These are phyloP conservation scores for Pleurotus cornucopiae DNA, from an alignment of 768 basidiomycete species.

Conservation along the genomic window DNA sequence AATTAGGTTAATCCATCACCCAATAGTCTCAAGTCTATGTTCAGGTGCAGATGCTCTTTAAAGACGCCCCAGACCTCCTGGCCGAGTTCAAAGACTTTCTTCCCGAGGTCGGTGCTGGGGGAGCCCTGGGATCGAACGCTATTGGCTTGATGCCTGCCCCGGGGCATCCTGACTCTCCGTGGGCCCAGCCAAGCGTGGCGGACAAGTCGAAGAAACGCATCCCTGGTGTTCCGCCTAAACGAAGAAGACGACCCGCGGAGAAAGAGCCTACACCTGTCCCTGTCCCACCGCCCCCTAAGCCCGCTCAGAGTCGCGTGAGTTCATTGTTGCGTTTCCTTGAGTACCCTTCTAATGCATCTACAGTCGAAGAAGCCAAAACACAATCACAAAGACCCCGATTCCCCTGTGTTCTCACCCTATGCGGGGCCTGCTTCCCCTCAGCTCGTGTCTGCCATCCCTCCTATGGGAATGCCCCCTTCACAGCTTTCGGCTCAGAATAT, in stretches of 20 bases:
- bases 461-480: slow-evolving; percentile 14
- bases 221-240: slow-evolving; percentile 36
- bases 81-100: slow-evolving; percentile 81
- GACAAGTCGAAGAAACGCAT: slow-evolving; percentile 41
- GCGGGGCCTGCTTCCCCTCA: slow-evolving; percentile 39
- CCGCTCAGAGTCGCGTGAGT: slow-evolving; percentile 42
- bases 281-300: slow-evolving; percentile 50
- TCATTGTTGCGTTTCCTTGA: background rate
- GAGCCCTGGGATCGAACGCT: slow-evolving; percentile 34
- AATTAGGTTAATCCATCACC: slow-evolving; percentile 11
- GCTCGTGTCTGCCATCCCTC: slow-evolving; percentile 14
- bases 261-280: slow-evolving; percentile 50
- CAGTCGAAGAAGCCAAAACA: slow-evolving; percentile 65
- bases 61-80: slow-evolving; percentile 75
- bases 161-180: slow-evolving; percentile 26
- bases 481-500: slow-evolving; percentile 16
- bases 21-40: slow-evolving; percentile 68
- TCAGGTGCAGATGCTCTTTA: slow-evolving; percentile 78
- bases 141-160: slow-evolving; percentile 39
- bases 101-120: slow-evolving; percentile 52
- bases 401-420: slow-evolving; percentile 50
- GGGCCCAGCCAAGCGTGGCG: slow-evolving; percentile 33
- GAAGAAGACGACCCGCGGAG: slow-evolving; percentile 60
- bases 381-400: slow-evolving; percentile 55
- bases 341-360: slow-evolving; percentile 10